Conservation (phyloP, 495 filamentous ascomycete species). For the Xylaria longipes region DNA sequence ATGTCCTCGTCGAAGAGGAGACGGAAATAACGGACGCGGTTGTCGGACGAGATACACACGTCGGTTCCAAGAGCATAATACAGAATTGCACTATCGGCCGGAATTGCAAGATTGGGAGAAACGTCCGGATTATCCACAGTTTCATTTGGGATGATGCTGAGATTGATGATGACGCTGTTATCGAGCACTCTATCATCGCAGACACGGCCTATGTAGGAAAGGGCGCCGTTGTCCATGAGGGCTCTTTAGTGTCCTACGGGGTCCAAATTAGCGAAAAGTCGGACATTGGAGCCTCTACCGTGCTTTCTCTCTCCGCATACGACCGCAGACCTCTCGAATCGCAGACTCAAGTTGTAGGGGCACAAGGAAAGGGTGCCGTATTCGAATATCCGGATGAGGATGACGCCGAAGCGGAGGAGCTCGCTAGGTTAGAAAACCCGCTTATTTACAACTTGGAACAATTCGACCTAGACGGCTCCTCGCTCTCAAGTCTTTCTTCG, state of each 20-base stretch:
- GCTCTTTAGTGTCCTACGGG: conserved; percentile 79
- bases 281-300: conserved; percentile 36
- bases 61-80: conserved; percentile 74
- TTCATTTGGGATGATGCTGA: conserved; percentile 89
- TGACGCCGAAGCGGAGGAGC: conserved; percentile 49
- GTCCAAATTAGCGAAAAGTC: conserved; percentile 70
- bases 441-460: conserved; percentile 73
- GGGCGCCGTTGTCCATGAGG: conserved; percentile 68
- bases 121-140: conserved; percentile 77
- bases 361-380: conserved; percentile 57
- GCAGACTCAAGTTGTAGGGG: conserved; percentile 64
- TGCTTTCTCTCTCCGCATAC: conserved; percentile 47
- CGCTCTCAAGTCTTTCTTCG: conserved; percentile 67
- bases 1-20: conserved; percentile 63
- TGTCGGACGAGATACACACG: conserved; percentile 75
- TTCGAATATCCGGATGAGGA: conserved; percentile 61
- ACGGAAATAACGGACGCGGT: conserved; percentile 63
- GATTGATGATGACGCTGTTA: conserved; percentile 73
- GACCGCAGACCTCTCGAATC: conserved; percentile 50
- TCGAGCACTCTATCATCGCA: conserved; percentile 79
- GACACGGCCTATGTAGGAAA: conserved; percentile 72
- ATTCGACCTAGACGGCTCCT: conserved; percentile 74
- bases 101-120: conserved; percentile 82
- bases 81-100: conserved; percentile 79
- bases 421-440: conserved; percentile 45